phyloP scores from a whole-genome alignment of 2,329 filamentous ascomycete genomes.

The Hypoxylon rubiginosum region DNA sequence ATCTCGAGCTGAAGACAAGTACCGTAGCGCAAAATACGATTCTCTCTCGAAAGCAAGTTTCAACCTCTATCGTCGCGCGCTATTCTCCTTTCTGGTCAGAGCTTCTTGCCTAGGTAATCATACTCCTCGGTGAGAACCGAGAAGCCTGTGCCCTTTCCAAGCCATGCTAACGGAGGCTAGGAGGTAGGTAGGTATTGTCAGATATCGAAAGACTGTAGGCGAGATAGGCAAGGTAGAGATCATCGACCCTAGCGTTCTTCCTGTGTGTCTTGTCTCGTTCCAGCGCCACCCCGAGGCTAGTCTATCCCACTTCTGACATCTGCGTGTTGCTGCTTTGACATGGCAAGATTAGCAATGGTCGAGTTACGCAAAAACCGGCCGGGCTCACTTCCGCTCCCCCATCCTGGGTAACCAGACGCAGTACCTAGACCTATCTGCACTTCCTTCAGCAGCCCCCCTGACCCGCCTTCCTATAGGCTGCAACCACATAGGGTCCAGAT shows the following conservation, averaged over 20 bases:
- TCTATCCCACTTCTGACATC: not conserved
- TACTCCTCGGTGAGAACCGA: not conserved
- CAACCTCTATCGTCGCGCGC: not conserved
- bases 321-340: not conserved
- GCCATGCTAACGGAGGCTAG: not conserved
- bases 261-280: not conserved
- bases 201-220: not conserved
- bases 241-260: not conserved
- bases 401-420: not conserved
- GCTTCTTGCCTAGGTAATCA: not conserved
- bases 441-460: slow-evolving; percentile 7
- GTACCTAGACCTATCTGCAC: slow-evolving; percentile 10
- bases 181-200: slow-evolving; percentile 1
- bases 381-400: not conserved
- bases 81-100: not conserved
- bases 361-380: slow-evolving; percentile 5
- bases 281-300: not conserved
- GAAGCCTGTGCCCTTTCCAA: not conserved
- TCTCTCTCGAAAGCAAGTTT: not conserved
- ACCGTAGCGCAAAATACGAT: not conserved
- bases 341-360: not conserved
- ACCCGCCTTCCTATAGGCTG: not conserved
- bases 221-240: not conserved
- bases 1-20: slow-evolving; percentile 21
- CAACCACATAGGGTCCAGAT: slow-evolving; percentile 26